phyloP scores from a whole-genome alignment of 2,329 filamentous ascomycete genomes.

The Neopestalotiopsis clavispora region DNA sequence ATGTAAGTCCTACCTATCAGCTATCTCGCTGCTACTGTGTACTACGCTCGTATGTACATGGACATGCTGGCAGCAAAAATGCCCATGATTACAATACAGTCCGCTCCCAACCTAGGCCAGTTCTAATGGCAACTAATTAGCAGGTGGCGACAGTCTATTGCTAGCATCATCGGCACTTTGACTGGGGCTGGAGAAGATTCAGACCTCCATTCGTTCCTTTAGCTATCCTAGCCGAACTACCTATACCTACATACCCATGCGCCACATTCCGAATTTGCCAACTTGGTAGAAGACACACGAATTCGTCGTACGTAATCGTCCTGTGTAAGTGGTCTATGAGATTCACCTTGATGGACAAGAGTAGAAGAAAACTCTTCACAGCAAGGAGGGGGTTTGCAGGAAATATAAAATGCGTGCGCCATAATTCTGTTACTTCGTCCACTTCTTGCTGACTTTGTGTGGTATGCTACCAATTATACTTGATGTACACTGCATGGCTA shows the following conservation, averaged over 20 bases:
- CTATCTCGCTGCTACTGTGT: no score
- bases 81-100: neutral
- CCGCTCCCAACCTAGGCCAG: neutral
- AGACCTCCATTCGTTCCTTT: neutral
- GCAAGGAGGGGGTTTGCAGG: neutral
- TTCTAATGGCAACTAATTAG: neutral
- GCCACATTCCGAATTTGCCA: neutral
- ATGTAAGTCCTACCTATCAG: no score
- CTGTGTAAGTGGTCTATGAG: neutral
- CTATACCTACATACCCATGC: neutral
- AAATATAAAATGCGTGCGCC: neutral
- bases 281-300: neutral
- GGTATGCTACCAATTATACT: no score
- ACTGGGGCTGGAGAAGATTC: neutral
- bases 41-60: no score
- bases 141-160: neutral
- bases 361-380: neutral
- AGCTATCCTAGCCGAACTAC: neutral
- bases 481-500: neutral
- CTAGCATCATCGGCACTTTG: constrained; percentile 2
- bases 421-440: no score
- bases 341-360: neutral
- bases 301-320: neutral
- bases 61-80: neutral
- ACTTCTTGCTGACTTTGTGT: no score